Evolutionary conservation across 805 yeast genomes (phyloP), one percentile per base, ranked within the genome.

Genomic region (Lipomyces mesembrius): DNA sequence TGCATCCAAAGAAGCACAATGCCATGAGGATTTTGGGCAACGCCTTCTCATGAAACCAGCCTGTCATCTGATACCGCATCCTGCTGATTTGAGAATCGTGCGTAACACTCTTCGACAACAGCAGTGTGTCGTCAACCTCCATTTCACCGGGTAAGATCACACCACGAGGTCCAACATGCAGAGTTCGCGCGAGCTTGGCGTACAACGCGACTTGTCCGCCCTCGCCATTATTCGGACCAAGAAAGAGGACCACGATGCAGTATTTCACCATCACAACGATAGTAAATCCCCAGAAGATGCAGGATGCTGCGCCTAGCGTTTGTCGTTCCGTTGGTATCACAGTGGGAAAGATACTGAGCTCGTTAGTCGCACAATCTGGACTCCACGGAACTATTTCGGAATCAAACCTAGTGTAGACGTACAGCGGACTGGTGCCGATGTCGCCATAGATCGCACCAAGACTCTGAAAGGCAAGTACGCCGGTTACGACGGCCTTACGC

Each of bases 121-220:
- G 60, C 27, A 78, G 66, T 55, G 76, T 63, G 63, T 79, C 80
- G 55, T 77, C 79, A n/a, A 68, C 67, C 46, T 75, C 77, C 22
- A 71, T 68, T 1, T 73, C 75, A 37, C 84, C 83, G 0, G 83
- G 78, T 35, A 73, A 72, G 3, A 82, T 83, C 32, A 85, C 85
- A 3, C 71, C 71, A 12, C 67, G 64, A 17, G 71, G 71, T 3
- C 71, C 69, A 29, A 84, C 77, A 51, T 79, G 80, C 68, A 85
- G 75, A 49, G 78, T 77, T 53, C 86, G 77, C 4, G 88, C 86
- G 43, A 85, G 80, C 72, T 85, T 85, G 27, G 88, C 84, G 70
- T 85, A 86, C 55, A 86, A 82, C n/a, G 89, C 89, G 43, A 86
- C 82, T 67, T 85, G 88, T 0, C 89, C 89, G 68, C 89, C 89